These are phyloP conservation scores for Naegleria fowleri DNA, from an alignment of 208 protist genomes.

Conservation along the genomic window DNA sequence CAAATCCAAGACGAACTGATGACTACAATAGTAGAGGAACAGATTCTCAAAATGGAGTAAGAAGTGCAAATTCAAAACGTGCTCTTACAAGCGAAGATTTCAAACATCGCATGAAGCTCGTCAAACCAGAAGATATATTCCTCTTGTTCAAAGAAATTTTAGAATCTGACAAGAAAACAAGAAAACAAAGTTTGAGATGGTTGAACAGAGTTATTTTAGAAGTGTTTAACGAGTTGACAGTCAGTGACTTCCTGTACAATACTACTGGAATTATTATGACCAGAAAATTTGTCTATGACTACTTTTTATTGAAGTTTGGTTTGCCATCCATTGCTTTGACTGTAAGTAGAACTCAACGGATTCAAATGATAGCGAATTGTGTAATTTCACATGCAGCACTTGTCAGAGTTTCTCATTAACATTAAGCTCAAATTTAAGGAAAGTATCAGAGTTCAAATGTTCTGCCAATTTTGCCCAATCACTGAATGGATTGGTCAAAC, in stretches of 20 bases:
- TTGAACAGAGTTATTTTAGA: neutral
- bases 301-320: neutral
- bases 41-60: no score
- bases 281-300: constrained; percentile 17
- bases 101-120: neutral
- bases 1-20: no score
- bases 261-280: neutral
- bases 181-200: constrained; percentile 15
- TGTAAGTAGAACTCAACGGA: neutral
- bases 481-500: neutral
- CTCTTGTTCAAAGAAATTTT: neutral
- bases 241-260: neutral
- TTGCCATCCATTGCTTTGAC: neutral
- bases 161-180: neutral
- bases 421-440: neutral
- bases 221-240: neutral
- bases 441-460: constrained; percentile 17
- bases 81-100: neutral
- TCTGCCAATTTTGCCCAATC: neutral
- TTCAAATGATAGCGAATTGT: no score
- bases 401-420: constrained; percentile 5
- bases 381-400: no score
- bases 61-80: no score
- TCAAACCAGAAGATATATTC: neutral
- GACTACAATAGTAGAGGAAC: no score